A percentile compares a stretch with the other conserved stretches of the same genome.
Evolutionary conservation across 768 basidiomycete species (phyloP).

Genomic region (Lactarius deliciosus): DNA sequence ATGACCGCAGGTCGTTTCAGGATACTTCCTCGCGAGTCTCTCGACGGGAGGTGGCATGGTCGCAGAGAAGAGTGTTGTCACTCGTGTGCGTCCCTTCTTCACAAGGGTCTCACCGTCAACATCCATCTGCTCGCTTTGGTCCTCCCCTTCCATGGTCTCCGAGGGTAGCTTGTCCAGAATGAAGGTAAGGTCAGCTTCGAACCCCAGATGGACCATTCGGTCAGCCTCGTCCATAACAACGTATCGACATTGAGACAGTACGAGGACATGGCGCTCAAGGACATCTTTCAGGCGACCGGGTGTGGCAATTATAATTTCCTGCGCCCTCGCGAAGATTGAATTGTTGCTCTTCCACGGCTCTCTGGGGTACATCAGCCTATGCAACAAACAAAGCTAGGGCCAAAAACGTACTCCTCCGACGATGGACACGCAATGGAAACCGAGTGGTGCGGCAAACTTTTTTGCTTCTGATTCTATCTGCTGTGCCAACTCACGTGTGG

Average conservation of each 20-base stretch:
- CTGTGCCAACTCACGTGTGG: conserved; percentile 97
- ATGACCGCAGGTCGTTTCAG: conserved; percentile 90
- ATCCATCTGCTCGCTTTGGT: conserved; percentile 72
- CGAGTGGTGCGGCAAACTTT: conserved; percentile 88
- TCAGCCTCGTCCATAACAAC: conserved; percentile 99
- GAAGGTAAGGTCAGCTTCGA: conserved; percentile 91
- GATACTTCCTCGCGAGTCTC: conserved; percentile 90
- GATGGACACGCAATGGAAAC: conserved; percentile 94
- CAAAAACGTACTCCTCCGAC: conserved; percentile 82
- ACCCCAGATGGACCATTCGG: conserved; percentile 97
- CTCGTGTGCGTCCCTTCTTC: conserved; percentile 77
- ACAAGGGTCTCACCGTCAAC: conserved; percentile 65
- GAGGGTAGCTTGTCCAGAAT: conserved; percentile 91
- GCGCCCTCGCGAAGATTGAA: conserved; percentile 98
- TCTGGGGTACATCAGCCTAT: conserved; percentile 42
- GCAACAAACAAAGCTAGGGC: conserved; percentile 21
- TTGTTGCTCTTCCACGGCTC: conserved; percentile 96
- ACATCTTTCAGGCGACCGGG: conserved; percentile 98
- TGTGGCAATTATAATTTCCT: conserved; percentile 97
- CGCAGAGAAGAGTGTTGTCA: conserved; percentile 97
- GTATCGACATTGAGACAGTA: conserved; percentile 95
- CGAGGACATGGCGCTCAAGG: conserved; percentile 92
- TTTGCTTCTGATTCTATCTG: conserved; percentile 93
- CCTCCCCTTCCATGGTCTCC: conserved; percentile 87
- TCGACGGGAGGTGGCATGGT: conserved; percentile 99